A percentile compares a stretch with the other conserved stretches of the same genome.
These are phyloP conservation scores for Colletotrichum endophyticum DNA, from an alignment of 2,329 filamentous ascomycete genomes.

Conservation along the genomic window DNA sequence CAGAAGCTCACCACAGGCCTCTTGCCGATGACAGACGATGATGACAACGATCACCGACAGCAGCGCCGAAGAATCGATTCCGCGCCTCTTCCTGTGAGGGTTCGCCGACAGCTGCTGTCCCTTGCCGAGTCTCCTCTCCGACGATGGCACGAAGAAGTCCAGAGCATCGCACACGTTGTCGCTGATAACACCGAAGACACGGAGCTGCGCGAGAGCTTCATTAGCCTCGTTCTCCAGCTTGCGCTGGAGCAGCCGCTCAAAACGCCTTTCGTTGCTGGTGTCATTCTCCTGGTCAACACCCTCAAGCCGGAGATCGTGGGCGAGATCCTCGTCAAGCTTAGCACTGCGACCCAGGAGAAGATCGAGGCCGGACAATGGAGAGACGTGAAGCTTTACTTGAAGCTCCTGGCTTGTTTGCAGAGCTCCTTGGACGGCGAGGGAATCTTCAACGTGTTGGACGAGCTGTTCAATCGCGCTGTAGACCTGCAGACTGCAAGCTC, in stretches of 20 bases:
- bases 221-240: conserved; percentile 77
- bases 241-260: conserved; percentile 93
- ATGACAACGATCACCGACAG: conserved; percentile 76
- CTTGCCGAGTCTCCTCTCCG: conserved; percentile 84
- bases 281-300: conserved; percentile 80
- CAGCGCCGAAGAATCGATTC: conserved; percentile 74
- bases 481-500: conserved; percentile 92
- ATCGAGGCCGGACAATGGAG: conserved; percentile 82
- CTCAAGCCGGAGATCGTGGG: conserved; percentile 76
- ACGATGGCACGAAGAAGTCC: conserved; percentile 79
- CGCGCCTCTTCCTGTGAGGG: conserved; percentile 68
- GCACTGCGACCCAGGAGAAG: conserved; percentile 66
- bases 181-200: conserved; percentile 87
- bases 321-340: conserved; percentile 70
- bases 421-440: conserved; percentile 82
- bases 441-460: conserved; percentile 82
- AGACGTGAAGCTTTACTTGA: conserved; percentile 86
- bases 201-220: conserved; percentile 75
- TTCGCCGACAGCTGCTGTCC: conserved; percentile 79
- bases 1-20: background rate
- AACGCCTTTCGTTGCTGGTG: conserved; percentile 90
- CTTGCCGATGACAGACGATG: conserved; percentile 63
- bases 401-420: conserved; percentile 88
- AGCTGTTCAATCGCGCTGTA: conserved; percentile 90
- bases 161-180: conserved; percentile 75